Evolutionary conservation across 768 basidiomycete genomes (phyloP).

Genomic region (Inosperma sp.): DNA sequence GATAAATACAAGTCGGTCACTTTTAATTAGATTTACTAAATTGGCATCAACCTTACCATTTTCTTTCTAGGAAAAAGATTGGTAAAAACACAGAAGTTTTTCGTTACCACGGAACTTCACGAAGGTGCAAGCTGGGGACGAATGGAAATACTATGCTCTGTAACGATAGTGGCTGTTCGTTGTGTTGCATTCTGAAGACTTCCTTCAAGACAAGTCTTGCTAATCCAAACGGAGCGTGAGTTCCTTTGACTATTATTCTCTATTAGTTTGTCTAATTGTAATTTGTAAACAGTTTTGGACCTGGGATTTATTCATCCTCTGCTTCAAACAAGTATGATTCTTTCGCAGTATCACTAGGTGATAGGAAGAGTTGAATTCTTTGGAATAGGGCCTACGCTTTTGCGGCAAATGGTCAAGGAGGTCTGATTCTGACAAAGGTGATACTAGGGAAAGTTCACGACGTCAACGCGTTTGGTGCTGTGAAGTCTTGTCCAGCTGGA

Average conservation of each 20-base stretch:
- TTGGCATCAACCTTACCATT: not conserved
- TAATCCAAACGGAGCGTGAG: conserved; percentile 26
- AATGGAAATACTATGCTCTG: conserved; percentile 23
- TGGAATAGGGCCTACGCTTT: conserved; percentile 27
- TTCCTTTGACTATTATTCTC: not conserved
- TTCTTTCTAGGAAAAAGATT: conserved; percentile 16
- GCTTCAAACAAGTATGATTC: conserved; percentile 26
- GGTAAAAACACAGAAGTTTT: conserved; percentile 26
- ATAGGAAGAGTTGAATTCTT: not conserved
- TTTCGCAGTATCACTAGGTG: not conserved
- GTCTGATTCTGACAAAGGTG: conserved; percentile 28
- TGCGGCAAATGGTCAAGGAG: conserved; percentile 18
- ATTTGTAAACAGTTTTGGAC: not conserved
- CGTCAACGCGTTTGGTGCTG: conserved; percentile 21
- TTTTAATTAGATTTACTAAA: not conserved
- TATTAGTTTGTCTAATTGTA: not conserved
- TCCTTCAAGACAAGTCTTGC: conserved; percentile 32
- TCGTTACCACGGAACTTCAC: conserved; percentile 29
- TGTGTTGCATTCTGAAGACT: conserved; percentile 28
- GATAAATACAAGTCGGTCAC: conserved; percentile 23
- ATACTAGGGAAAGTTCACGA: conserved; percentile 24
- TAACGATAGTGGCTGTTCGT: conserved; percentile 18
- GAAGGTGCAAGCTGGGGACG: conserved; percentile 25
- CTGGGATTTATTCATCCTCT: conserved; percentile 27
- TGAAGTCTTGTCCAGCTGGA: conserved; percentile 24